Evolutionary conservation across 768 basidiomycete genomes (phyloP).

Genomic region (Amanita brunnescens): DNA sequence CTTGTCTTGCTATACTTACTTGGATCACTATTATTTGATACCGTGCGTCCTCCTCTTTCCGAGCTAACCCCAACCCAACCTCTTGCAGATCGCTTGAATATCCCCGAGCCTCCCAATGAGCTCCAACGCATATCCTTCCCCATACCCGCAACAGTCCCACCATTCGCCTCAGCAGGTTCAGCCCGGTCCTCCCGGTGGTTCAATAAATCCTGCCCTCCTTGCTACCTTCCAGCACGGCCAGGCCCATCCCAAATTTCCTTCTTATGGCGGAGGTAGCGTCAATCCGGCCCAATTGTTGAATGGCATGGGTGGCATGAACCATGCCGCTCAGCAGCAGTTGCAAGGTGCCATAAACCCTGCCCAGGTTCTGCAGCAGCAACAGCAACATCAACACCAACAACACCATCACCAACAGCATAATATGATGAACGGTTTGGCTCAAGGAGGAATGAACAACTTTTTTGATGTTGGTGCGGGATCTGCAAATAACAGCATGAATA

Average conservation of each 20-base stretch:
- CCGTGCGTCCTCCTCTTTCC: not conserved
- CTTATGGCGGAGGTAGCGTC: conserved; percentile 4
- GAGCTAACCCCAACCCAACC: not conserved
- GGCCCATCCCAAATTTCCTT: conserved; percentile 7
- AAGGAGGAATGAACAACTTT: conserved; percentile 6
- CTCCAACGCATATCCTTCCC: conserved; percentile 14
- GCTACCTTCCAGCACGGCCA: conserved; percentile 22
- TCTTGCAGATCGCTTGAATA: conserved; percentile 3
- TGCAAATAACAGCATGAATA: conserved; percentile 14
- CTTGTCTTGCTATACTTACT: not conserved
- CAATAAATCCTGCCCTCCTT: conserved; percentile 26
- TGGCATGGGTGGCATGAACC: conserved; percentile 6
- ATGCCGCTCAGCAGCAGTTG: conserved; percentile 3
- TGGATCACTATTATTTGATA: conserved; percentile 2
- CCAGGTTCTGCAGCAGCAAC: conserved; percentile 27
- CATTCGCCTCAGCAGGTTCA: conserved; percentile 3
- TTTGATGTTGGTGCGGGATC: conserved; percentile 9
- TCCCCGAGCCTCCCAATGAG: conserved; percentile 10
- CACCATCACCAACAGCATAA: conserved; percentile 14
- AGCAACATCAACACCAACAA: conserved; percentile 17
- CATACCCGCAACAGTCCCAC: conserved; percentile 9
- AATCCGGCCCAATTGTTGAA: conserved; percentile 11
- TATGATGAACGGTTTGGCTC: conserved; percentile 1
- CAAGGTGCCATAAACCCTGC: conserved; percentile 25
- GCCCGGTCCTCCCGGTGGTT: conserved; percentile 7